These are phyloP conservation scores for Fraxinus nigra DNA, from an alignment of 305 asterid genomes.

Conservation along the genomic window DNA sequence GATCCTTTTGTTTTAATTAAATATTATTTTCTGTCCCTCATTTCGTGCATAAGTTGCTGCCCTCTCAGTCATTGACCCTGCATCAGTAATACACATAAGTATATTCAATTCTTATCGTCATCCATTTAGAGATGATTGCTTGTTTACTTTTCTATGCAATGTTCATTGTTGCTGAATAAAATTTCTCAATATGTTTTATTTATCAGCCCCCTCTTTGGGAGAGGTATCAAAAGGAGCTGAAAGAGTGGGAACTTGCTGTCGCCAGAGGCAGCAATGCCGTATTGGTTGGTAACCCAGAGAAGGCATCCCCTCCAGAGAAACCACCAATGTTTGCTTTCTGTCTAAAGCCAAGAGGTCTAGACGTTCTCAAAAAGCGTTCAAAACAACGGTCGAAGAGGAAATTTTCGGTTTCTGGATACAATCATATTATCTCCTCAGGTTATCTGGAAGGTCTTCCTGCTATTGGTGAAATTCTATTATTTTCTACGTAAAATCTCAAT, in stretches of 20 bases:
- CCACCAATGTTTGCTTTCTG: constrained; percentile 97
- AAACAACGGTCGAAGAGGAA: constrained; percentile 87
- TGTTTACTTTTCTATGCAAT: neutral
- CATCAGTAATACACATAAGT: neutral
- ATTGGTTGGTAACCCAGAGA: constrained; percentile 52
- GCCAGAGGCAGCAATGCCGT: constrained; percentile 45
- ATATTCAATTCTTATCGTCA: neutral
- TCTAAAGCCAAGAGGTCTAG: constrained; percentile 89
- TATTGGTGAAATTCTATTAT: constrained; percentile 39
- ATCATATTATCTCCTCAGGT: constrained; percentile 43
- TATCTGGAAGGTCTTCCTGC: constrained; percentile 54
- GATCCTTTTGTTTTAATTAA: neutral
- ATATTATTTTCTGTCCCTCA: neutral
- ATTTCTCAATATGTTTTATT: constrained; percentile 10
- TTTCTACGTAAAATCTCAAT: constrained; percentile 4
- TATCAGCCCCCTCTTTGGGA: constrained; percentile 94
- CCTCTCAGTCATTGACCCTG: neutral
- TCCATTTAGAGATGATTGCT: neutral
- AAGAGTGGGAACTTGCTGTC: constrained; percentile 74
- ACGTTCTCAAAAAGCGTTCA: constrained; percentile 73
- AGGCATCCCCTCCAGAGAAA: constrained; percentile 55
- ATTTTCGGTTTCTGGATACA: constrained; percentile 59
- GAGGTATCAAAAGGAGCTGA: constrained; percentile 75
- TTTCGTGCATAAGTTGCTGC: neutral
- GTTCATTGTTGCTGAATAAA: constrained; percentile 13